Evolutionary conservation across 78 protist genomes (phyloP), one percentile per base, ranked within the genome.

Genomic region (Dictyostelium purpureum): DNA sequence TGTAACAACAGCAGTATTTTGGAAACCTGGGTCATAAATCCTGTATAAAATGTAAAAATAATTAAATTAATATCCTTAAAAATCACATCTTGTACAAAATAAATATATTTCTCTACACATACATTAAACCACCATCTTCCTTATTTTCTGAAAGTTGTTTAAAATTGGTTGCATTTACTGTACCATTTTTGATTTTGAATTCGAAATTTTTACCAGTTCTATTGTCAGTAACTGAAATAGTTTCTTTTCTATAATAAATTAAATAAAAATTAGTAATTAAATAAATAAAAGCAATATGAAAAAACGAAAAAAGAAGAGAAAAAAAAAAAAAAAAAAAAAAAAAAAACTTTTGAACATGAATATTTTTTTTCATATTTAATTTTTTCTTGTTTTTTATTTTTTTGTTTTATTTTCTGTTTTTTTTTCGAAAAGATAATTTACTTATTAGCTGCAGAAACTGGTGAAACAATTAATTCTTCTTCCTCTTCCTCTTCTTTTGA

Each of bases 21-120:
- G 71, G 42, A 61, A 90, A 31, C 83, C 94, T 49, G 94, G 94
- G 26, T 90, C 94, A 56, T 90, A 90, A n/a, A 90, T n/a, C 74
- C 94, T 87, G 6, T 21, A 4, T 18, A 16, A n/a, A 1, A 4
- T 6, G 18, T 28, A 76, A 26, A 10, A n/a, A 42, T 28, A 42
- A 6, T 42, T 9, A 10, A 42, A 42, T 3, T 0, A 52, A 52
- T 19, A 54, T 0, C 45, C n/a, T 14, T 28, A 52, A 14, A 18
- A 35, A 42, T n/a, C n/a, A n/a, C n/a, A n/a, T n/a, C n/a, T n/a
- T n/a, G n/a, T n/a, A 76, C 6, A 54, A 52, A 54, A 21, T 52
- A 49, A 51, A 31, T 47, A 33, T 38, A 6, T 38, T 0, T n/a
- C n/a, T n/a, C n/a, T n/a, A n/a, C 35, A 69, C 76, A 19, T 73